Percentiles rank a stretch among this genome's conserved stretches.
Conservation (phyloP, 1,284 basidiomycete genomes). For the Rhodofomes roseus region DNA sequence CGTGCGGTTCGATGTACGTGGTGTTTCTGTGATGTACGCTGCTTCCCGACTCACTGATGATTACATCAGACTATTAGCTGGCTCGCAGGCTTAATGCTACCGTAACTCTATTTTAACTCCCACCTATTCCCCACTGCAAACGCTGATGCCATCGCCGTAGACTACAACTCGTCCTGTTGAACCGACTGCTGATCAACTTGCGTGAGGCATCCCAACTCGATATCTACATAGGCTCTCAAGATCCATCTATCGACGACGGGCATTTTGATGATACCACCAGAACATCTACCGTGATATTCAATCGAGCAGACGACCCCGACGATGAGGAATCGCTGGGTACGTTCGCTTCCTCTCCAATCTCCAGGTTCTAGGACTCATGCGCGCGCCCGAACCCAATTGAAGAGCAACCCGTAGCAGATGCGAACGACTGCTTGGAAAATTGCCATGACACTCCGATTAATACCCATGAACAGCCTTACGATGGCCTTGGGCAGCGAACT, state of each 20-base stretch:
- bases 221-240: not conserved
- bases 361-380: no score
- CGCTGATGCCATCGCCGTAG: not conserved
- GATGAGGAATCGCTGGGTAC: not conserved
- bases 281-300: not conserved
- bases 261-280: not conserved
- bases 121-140: not conserved
- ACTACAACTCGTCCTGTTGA: not conserved
- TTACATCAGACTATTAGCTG: not conserved
- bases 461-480: no score
- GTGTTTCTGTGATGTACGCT: not conserved
- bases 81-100: not conserved
- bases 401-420: no score
- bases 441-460: no score
- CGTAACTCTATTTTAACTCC: not conserved
- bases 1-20: not conserved
- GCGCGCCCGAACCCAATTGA: no score
- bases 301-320: not conserved
- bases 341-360: not conserved
- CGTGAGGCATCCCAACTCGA: not conserved
- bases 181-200: not conserved
- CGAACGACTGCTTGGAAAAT: no score
- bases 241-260: not conserved
- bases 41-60: no score
- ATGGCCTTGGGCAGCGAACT: no score